phyloP scores from a whole-genome alignment of 306 rosid genomes.

The Parietaria judaica region DNA sequence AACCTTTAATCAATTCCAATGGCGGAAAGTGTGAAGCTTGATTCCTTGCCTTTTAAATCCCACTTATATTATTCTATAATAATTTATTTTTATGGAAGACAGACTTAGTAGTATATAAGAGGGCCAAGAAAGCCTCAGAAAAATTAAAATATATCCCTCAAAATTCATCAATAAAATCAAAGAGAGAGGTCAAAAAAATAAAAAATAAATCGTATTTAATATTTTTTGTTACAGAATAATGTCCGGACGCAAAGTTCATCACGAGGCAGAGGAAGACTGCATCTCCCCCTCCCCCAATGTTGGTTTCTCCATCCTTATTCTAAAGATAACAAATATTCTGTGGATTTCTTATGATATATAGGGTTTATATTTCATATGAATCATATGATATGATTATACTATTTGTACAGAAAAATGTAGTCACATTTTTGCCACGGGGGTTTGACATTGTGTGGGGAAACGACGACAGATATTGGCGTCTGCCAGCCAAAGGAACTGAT shows the following conservation, averaged over 20 bases:
- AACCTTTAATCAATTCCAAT: conserved; percentile 4
- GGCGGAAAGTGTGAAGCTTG: not conserved
- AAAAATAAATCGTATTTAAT: not conserved
- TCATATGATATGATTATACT: not conserved
- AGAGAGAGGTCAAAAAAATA: not conserved
- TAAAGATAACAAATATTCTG: too few species aligned
- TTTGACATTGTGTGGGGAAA: conserved; percentile 38
- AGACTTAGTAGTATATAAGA: conserved; percentile 7
- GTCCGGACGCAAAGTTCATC: conserved; percentile 20
- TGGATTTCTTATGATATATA: too few species aligned
- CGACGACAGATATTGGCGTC: conserved; percentile 33
- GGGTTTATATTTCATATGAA: not conserved
- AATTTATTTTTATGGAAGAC: not conserved
- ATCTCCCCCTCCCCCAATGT: not conserved
- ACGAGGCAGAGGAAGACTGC: not conserved
- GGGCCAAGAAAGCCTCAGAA: not conserved
- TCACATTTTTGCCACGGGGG: conserved; percentile 5
- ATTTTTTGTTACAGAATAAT: not conserved
- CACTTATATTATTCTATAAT: not conserved
- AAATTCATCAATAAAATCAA: not conserved
- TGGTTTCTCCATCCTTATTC: not conserved
- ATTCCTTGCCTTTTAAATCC: conserved; percentile 1
- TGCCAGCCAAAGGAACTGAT: not conserved
- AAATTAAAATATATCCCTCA: not conserved
- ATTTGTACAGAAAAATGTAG: too few species aligned